Evolutionary conservation across 148 eudicot species (phyloP).

Genomic region (Simmondsia chinensis): DNA sequence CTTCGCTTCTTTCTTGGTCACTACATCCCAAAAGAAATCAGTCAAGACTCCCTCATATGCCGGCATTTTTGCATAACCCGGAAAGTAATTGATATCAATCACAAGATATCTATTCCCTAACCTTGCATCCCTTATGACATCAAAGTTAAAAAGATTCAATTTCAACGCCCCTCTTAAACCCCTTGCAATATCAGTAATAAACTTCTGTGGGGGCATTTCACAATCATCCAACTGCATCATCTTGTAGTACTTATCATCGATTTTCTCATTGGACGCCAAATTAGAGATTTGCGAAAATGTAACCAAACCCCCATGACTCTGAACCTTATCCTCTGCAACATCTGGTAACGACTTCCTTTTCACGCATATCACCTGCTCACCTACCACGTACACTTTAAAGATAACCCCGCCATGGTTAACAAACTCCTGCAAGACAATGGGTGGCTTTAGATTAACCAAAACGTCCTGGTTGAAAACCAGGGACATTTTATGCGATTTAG

Average conservation of each 20-base stretch:
- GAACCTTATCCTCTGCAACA: constrained; percentile 39
- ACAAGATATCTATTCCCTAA: constrained; percentile 67
- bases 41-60: constrained; percentile 55
- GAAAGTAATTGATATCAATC: constrained; percentile 86
- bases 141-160: constrained; percentile 60
- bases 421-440: constrained; percentile 69
- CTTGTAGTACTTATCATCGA: constrained; percentile 41
- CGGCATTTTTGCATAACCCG: constrained; percentile 88
- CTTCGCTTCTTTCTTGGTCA: constrained; percentile 15
- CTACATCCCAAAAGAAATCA: constrained; percentile 60
- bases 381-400: constrained; percentile 72
- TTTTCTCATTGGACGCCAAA: constrained; percentile 28
- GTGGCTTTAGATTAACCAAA: constrained; percentile 38
- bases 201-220: constrained; percentile 48
- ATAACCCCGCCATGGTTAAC: constrained; percentile 75
- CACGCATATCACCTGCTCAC: constrained; percentile 60
- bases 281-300: constrained; percentile 73
- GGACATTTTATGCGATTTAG: constrained; percentile 65
- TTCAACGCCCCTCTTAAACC: constrained; percentile 40
- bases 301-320: constrained; percentile 28
- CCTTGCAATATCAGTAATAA: constrained; percentile 37
- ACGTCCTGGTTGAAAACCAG: constrained; percentile 41
- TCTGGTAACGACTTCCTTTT: constrained; percentile 69
- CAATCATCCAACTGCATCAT: constrained; percentile 41
- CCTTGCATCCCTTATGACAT: constrained; percentile 56